Conservation (phyloP, 2,329 filamentous ascomycete species). For the Boeremia lycopersici region DNA sequence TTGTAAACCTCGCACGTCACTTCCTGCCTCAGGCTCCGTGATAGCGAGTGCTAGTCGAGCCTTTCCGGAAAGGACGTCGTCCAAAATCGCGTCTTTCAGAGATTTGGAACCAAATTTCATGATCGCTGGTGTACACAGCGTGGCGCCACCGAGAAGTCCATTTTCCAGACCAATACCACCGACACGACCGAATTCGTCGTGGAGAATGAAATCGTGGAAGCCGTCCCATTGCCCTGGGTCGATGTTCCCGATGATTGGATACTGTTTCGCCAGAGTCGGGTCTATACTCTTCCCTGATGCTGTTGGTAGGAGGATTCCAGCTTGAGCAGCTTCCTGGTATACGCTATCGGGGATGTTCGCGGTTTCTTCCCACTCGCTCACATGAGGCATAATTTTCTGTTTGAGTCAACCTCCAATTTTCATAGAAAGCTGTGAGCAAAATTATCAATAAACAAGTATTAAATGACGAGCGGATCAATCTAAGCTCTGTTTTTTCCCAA, state of each 20-base stretch:
- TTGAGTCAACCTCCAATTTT: too few species aligned
- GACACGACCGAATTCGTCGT: slow-evolving; percentile 1
- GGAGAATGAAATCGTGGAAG: slow-evolving; percentile 10
- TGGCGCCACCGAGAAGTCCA: background rate
- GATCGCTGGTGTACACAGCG: slow-evolving; percentile 1
- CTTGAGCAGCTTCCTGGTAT: slow-evolving; percentile 1
- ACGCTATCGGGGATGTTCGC: background rate
- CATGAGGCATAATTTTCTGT: slow-evolving; percentile 5
- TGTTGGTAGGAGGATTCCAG: background rate
- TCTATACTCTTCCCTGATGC: background rate
- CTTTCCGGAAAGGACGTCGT: background rate
- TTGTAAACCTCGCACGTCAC: background rate
- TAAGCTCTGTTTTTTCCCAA: too few species aligned
- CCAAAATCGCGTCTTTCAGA: background rate
- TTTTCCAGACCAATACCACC: slow-evolving; percentile 9
- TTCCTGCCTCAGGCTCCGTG: slow-evolving; percentile 9
- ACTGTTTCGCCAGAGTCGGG: background rate
- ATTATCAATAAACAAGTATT: too few species aligned
- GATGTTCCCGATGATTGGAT: background rate
- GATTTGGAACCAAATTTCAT: slow-evolving; percentile 3
- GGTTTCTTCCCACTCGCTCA: background rate
- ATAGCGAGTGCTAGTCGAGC: background rate
- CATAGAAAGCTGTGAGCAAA: too few species aligned
- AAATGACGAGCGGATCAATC: too few species aligned
- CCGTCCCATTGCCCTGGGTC: slow-evolving; percentile 3